Base-by-base conservation (phyloP, 352 stramenopile genomes). In the Aphanomyces euteiches region DNA sequence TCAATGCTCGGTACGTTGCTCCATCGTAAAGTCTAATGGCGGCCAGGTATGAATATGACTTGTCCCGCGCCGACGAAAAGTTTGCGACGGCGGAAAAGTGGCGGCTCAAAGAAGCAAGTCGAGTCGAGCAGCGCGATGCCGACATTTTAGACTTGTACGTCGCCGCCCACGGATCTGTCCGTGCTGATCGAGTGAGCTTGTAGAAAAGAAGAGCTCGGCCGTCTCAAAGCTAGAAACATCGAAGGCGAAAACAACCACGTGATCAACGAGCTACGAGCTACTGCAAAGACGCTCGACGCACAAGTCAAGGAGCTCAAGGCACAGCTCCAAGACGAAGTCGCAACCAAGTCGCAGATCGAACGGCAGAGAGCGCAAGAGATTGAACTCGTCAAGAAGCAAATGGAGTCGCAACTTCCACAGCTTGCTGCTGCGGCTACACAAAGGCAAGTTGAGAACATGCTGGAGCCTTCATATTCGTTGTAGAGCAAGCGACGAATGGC, bases 371-470 rank as follows among this genome's bases (percentile, higher is more conserved):
- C 75, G 1, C 72, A 79, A 36, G 78, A 85, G 54, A 68, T 81
- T 1, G 69, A 77, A 5, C 75, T 70, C 3, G 75, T 82, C 58
- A 77, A 84, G 43, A 74, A 85, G 61, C 73, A 72, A 12, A 56
- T 84, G 45, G 76, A 78, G 41, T 83, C 73, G 73, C 80, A 87
- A 38, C 67, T 87, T 5, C 80, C 80, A 0, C 80, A 87, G 64
- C 66, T 87, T 6, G 80, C 80, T 3, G 78, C 81, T n/a, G 77
- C 76, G 8, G 84, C 64, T 19, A 70, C 64, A 8, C 64, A 70
- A 36, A 28, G 64, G 64, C 61, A 63, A n/a, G 3, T 21, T 48
- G 64, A 13, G 13, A 40, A 5, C 4, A 36, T 48, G 12, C 19
- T 21, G 13, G n/a, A 37, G 28, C 28, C 2, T 2, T 28, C 28